Evolutionary conservation across 169 alveolate species (phyloP).

Genomic region (Perkinsus marinus): DNA sequence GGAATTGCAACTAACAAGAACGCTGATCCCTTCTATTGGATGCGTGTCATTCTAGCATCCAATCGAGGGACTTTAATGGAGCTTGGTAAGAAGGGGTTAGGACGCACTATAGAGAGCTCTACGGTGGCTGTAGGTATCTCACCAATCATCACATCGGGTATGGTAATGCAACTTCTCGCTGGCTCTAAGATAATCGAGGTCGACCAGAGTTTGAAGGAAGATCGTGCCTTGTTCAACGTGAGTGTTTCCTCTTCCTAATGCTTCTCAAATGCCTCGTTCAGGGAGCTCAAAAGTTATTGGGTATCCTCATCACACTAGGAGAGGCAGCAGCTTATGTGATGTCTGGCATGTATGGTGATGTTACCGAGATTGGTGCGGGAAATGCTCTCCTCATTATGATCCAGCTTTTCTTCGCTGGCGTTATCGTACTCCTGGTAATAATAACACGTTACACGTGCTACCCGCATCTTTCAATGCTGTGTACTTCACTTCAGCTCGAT

Average conservation of each 20-base stretch:
- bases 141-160: conserved; percentile 95
- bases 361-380: conserved; percentile 88
- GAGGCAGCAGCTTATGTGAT: conserved; percentile 96
- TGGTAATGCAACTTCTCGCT: conserved; percentile 99
- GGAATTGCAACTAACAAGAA: conserved; percentile 89
- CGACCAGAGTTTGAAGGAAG: conserved; percentile 93
- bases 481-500: conserved; percentile 55
- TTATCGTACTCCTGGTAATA: conserved; percentile 75
- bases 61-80: conserved; percentile 99
- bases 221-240: conserved; percentile 91
- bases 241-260: conserved; percentile 57
- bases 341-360: conserved; percentile 97
- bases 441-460: not conserved
- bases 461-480: not conserved
- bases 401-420: conserved; percentile 97
- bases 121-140: conserved; percentile 64
- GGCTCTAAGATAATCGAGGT: conserved; percentile 97
- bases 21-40: conserved; percentile 96
- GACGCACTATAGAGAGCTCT: no score
- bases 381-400: conserved; percentile 87
- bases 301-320: conserved; percentile 92
- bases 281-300: conserved; percentile 57
- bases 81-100: conserved; percentile 35
- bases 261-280: not conserved
- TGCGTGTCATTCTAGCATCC: conserved; percentile 96